Evolutionary conservation across 2,329 filamentous ascomycete genomes (phyloP).

Genomic region (Alternaria dauci): DNA sequence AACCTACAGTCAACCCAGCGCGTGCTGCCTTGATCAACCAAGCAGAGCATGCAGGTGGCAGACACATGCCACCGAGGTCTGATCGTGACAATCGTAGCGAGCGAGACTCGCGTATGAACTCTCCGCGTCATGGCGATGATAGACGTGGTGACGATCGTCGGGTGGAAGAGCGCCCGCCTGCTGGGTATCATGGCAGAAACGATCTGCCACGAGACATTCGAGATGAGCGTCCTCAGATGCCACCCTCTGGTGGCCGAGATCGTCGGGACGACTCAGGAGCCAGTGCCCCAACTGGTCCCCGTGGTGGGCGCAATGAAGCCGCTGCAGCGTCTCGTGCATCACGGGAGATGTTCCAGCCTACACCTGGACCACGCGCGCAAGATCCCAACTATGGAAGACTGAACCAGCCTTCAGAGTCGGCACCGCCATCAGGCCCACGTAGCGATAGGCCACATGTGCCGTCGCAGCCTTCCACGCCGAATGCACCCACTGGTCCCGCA

Average conservation of each 20-base stretch:
- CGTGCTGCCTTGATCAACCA: constrained; percentile 54
- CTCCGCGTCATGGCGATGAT: constrained; percentile 37
- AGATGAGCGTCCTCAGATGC: constrained; percentile 43
- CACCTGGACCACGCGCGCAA: constrained; percentile 46
- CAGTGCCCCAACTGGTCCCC: constrained; percentile 62
- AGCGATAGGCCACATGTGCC: constrained; percentile 45
- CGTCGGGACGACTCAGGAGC: constrained; percentile 51
- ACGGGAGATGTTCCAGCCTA: constrained; percentile 53
- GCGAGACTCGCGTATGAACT: constrained; percentile 40
- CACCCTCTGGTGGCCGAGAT: constrained; percentile 49
- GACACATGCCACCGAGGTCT: constrained; percentile 36
- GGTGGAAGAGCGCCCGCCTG: constrained; percentile 34
- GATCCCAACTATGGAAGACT: constrained; percentile 61
- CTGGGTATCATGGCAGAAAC: constrained; percentile 35
- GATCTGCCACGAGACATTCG: constrained; percentile 40
- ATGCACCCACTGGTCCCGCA: constrained; percentile 45
- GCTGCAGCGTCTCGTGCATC: constrained; percentile 34
- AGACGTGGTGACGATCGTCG: constrained; percentile 40
- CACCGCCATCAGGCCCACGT: constrained; percentile 64
- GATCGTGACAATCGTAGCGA: constrained; percentile 45
- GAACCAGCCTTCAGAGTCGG: constrained; percentile 57
- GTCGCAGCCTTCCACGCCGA: constrained; percentile 37
- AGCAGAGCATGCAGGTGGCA: constrained; percentile 30
- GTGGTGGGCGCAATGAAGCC: constrained; percentile 53
- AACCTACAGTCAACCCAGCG: constrained; percentile 52